These are phyloP conservation scores for Boletus subparvulus DNA, from an alignment of 768 basidiomycete genomes.

Conservation along the genomic window DNA sequence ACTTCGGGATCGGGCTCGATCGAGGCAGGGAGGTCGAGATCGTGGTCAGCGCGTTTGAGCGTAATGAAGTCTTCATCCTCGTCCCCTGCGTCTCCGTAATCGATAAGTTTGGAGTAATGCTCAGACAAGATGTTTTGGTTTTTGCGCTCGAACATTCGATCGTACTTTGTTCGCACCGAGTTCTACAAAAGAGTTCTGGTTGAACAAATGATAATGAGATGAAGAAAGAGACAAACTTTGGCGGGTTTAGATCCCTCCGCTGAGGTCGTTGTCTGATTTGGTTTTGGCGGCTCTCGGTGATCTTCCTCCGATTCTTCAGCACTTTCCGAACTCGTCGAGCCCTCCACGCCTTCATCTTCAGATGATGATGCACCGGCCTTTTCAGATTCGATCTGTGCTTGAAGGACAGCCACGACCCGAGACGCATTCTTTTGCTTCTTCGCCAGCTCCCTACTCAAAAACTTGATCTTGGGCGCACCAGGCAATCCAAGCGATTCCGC, in stretches of 20 bases:
- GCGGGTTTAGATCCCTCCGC: slow-evolving; percentile 27
- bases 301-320: slow-evolving; percentile 29
- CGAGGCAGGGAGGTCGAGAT: slow-evolving; percentile 56
- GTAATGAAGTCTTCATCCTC: slow-evolving; percentile 87
- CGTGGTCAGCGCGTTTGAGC: slow-evolving; percentile 88
- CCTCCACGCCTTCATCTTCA: slow-evolving; percentile 18
- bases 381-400: slow-evolving; percentile 31
- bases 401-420: slow-evolving; percentile 40
- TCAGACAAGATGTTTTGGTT: slow-evolving; percentile 90
- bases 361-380: slow-evolving; percentile 12
- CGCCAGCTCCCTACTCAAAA: slow-evolving; percentile 63
- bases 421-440: slow-evolving; percentile 78
- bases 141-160: slow-evolving; percentile 96
- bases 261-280: neutral
- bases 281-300: neutral
- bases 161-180: slow-evolving; percentile 85
- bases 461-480: slow-evolving; percentile 94
- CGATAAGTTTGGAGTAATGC: slow-evolving; percentile 87
- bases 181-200: slow-evolving; percentile 24
- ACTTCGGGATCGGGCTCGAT: slow-evolving; percentile 35
- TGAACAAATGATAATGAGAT: neutral
- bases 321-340: slow-evolving; percentile 20
- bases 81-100: slow-evolving; percentile 51
- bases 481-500: slow-evolving; percentile 91
- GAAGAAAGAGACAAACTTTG: slow-evolving; percentile 39